phyloP scores from a whole-genome alignment of 192 early-diverging fungal species.

The Coemansia furcata region DNA sequence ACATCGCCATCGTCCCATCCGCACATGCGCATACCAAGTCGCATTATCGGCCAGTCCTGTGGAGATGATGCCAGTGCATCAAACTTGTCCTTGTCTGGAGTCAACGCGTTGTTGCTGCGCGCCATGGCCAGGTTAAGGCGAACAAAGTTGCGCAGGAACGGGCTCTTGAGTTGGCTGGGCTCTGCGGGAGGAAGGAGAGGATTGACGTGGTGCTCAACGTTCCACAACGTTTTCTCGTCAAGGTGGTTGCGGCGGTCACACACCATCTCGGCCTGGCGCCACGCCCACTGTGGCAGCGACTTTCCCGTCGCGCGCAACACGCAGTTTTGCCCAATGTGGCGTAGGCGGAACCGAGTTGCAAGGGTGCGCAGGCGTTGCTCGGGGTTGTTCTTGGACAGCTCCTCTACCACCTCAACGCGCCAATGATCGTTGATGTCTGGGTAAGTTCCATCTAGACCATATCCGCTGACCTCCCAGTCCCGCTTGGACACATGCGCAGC shows the following conservation, averaged over 20 bases:
- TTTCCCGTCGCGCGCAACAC: constrained; percentile 70
- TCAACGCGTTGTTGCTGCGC: constrained; percentile 92
- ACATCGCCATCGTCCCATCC: constrained; percentile 80
- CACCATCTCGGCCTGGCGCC: constrained; percentile 86
- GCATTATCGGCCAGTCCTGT: constrained; percentile 84
- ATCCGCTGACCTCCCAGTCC: constrained; percentile 88
- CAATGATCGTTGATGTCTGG: constrained; percentile 90
- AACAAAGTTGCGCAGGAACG: constrained; percentile 81
- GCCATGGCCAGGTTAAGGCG: constrained; percentile 95
- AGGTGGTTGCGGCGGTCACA: constrained; percentile 72
- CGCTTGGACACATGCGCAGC: constrained; percentile 69
- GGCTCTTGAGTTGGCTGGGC: constrained; percentile 61
- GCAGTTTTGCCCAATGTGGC: constrained; percentile 71
- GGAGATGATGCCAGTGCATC: constrained; percentile 62
- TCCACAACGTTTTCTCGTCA: constrained; percentile 83
- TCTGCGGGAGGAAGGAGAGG: constrained; percentile 70
- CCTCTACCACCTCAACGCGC: constrained; percentile 81
- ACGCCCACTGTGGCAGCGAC: constrained; percentile 95
- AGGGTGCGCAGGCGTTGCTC: constrained; percentile 66
- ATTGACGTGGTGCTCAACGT: constrained; percentile 87
- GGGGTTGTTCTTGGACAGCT: constrained; percentile 39
- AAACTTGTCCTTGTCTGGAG: constrained; percentile 89
- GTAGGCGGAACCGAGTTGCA: constrained; percentile 77
- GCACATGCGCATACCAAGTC: constrained; percentile 90
- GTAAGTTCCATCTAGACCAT: constrained; percentile 66